Conservation (phyloP, 352 stramenopile species). For the Plasmopara viticola region DNA sequence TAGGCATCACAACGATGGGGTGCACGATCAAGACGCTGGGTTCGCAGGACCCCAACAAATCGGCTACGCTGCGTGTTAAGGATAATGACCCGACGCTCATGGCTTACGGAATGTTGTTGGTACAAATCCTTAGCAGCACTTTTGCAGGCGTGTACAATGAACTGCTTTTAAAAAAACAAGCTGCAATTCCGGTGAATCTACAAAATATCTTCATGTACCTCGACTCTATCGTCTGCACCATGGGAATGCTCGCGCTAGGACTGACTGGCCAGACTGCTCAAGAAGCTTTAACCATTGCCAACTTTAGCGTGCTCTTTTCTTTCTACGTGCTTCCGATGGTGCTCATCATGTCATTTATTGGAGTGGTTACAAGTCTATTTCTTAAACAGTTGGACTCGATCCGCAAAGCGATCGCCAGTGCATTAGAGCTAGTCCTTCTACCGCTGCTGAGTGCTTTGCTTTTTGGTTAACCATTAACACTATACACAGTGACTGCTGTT, state of each 20-base stretch:
- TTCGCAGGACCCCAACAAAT: constrained; percentile 14
- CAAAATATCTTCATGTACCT: constrained; percentile 86
- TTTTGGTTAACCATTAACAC: constrained; percentile 53
- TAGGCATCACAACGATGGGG: constrained; percentile 60
- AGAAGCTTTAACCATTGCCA: constrained; percentile 41
- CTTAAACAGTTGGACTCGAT: constrained; percentile 77
- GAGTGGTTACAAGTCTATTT: constrained; percentile 76
- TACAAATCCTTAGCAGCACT: constrained; percentile 77
- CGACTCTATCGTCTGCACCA: constrained; percentile 69
- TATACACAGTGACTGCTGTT: constrained; percentile 50
- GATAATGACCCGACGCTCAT: constrained; percentile 22
- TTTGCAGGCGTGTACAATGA: constrained; percentile 84
- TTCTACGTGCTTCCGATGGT: constrained; percentile 71
- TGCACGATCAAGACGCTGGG: constrained; percentile 78
- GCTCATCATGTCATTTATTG: constrained; percentile 78
- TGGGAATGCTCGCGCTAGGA: constrained; percentile 56
- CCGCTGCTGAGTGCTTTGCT: constrained; percentile 55
- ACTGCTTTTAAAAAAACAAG: constrained; percentile 71
- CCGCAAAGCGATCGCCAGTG: constrained; percentile 73
- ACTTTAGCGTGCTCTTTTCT: constrained; percentile 62
- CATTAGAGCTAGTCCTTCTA: constrained; percentile 66
- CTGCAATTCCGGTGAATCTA: constrained; percentile 60
- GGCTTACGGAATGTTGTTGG: constrained; percentile 53
- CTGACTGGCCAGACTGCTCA: constrained; percentile 62
- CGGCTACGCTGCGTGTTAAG: constrained; percentile 8